phyloP scores from a whole-genome alignment of 306 rosid genomes.

The Lagenaria siceraria region DNA sequence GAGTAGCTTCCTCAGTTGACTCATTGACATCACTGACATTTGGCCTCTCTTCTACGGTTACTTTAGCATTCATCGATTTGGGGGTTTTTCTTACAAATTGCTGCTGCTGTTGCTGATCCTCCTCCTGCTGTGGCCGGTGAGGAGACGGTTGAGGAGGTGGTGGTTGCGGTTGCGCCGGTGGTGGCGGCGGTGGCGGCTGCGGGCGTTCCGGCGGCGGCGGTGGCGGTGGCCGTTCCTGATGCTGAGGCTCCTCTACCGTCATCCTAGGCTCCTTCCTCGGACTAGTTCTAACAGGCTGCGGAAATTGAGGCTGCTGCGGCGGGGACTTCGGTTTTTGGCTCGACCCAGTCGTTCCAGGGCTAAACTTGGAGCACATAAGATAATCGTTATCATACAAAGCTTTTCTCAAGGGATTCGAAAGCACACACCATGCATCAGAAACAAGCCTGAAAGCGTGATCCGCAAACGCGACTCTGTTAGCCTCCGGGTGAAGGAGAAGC shows the following conservation, averaged over 20 bases:
- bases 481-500: constrained; percentile 47
- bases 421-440: constrained; percentile 69
- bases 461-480: constrained; percentile 43
- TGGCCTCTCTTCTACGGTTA: constrained; percentile 22
- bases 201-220: not conserved
- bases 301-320: constrained; percentile 6
- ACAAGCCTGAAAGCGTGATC: constrained; percentile 58
- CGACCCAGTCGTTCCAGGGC: constrained; percentile 18
- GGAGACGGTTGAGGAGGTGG: not conserved
- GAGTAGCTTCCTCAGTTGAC: constrained; percentile 14
- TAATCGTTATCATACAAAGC: constrained; percentile 48
- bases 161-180: not conserved
- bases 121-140: not conserved
- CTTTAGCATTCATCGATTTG: constrained; percentile 17
- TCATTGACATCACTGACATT: constrained; percentile 29
- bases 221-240: not conserved
- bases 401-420: constrained; percentile 48
- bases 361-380: constrained; percentile 22
- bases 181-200: not conserved
- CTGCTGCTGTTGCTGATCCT: constrained; percentile 1
- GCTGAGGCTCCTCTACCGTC: constrained; percentile 1
- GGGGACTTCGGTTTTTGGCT: constrained; percentile 1
- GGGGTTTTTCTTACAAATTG: constrained; percentile 24
- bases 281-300: not conserved
- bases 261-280: constrained; percentile 1